Percentiles rank a stretch among this genome's conserved stretches.
Conservation (phyloP, 257 asterid genomes). For the Nyctanthes arbortristis region DNA sequence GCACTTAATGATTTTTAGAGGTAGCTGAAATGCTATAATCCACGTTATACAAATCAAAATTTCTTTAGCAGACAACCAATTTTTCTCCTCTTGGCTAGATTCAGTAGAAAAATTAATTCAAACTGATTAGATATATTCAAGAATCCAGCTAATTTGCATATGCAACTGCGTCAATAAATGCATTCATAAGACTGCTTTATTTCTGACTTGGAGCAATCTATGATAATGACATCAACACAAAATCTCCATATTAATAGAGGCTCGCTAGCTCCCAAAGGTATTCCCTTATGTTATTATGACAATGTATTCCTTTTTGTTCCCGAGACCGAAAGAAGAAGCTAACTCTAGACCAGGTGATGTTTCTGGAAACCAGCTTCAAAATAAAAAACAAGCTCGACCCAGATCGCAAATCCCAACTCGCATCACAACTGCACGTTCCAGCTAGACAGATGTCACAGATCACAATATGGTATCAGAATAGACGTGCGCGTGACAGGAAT, state of each 20-base stretch:
- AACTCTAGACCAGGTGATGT: conserved; percentile 46
- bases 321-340: conserved; percentile 48
- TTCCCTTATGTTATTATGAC: neutral
- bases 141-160: too few species aligned
- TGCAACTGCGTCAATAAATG: neutral
- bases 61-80: too few species aligned
- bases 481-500: conserved; percentile 64
- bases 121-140: too few species aligned
- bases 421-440: conserved; percentile 57
- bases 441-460: conserved; percentile 63
- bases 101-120: too few species aligned
- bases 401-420: conserved; percentile 49
- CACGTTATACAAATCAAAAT: too few species aligned
- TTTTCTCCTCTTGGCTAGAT: too few species aligned
- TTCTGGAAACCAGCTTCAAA: conserved; percentile 51
- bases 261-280: too few species aligned
- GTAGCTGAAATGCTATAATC: too few species aligned
- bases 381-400: conserved; percentile 59
- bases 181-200: neutral
- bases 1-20: too few species aligned
- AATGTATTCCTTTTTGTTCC: conserved; percentile 38
- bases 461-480: conserved; percentile 77
- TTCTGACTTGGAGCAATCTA: conserved; percentile 29
- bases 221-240: too few species aligned
- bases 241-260: conserved; percentile 5